These are phyloP conservation scores for Cryptomeria japonica DNA, from an alignment of 75 land plant species.

Conservation along the genomic window DNA sequence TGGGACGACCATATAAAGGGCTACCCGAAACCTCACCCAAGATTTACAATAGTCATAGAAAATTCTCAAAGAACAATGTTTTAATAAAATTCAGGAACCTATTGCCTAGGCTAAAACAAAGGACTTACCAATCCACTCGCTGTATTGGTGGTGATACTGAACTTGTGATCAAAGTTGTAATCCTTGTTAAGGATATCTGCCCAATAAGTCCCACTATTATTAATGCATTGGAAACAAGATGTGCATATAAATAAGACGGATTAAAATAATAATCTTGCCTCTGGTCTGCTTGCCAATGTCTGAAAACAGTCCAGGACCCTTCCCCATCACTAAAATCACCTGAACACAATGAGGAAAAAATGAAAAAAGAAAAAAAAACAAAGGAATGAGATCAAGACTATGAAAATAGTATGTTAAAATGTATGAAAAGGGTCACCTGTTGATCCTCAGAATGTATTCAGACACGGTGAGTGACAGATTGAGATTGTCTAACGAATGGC, in stretches of 20 bases:
- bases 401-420: background rate
- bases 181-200: constrained; percentile 46
- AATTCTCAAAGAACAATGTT: background rate
- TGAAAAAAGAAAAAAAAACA: background rate
- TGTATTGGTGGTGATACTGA: constrained; percentile 28
- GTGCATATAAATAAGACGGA: background rate
- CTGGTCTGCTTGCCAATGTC: constrained; percentile 81
- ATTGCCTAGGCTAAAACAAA: background rate
- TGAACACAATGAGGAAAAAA: background rate
- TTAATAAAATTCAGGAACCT: background rate
- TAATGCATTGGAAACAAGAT: background rate
- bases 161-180: constrained; percentile 36
- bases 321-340: constrained; percentile 39
- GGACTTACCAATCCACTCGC: constrained; percentile 30
- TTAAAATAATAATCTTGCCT: constrained; percentile 34
- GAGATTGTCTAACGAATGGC: background rate
- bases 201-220: background rate
- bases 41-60: background rate
- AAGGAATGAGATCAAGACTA: background rate
- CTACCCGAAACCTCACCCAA: background rate
- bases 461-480: background rate
- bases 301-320: constrained; percentile 86
- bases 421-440: background rate
- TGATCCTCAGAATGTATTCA: background rate
- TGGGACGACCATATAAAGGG: background rate